Percentiles rank a stretch among this genome's conserved stretches.
Evolutionary conservation across 2,329 filamentous ascomycete genomes (phyloP).

Genomic region (Coniochaeta ligniaria): DNA sequence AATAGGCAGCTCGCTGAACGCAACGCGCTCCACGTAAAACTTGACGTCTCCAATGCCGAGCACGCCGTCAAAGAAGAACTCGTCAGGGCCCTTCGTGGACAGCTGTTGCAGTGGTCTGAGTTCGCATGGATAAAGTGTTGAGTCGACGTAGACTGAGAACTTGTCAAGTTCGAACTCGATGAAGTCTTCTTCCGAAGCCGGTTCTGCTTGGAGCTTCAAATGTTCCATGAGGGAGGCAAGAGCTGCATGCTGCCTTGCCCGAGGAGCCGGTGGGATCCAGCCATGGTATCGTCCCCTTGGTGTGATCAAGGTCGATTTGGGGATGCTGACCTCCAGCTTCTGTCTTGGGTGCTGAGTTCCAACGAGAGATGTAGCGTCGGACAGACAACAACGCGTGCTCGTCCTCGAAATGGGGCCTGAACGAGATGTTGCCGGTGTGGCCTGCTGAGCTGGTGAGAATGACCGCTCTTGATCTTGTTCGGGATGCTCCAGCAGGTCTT

Average conservation of each 20-base stretch:
- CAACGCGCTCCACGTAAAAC: conserved; percentile 47
- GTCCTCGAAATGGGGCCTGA: neutral
- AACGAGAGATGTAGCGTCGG: neutral
- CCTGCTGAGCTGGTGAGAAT: neutral
- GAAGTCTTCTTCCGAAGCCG: conserved; percentile 17
- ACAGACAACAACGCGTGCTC: neutral
- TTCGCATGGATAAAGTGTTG: conserved; percentile 31
- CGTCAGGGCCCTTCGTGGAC: conserved; percentile 25
- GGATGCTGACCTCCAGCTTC: conserved; percentile 8
- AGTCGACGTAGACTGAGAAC: conserved; percentile 50
- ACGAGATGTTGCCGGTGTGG: neutral
- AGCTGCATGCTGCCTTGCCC: conserved; percentile 20
- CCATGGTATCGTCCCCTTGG: conserved; percentile 21
- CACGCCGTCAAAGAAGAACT: conserved; percentile 53
- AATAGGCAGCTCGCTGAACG: conserved; percentile 54
- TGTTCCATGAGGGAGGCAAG: conserved; percentile 20
- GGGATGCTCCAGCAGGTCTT: neutral
- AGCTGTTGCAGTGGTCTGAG: conserved; percentile 50
- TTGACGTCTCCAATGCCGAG: conserved; percentile 34
- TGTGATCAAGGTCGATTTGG: conserved; percentile 15
- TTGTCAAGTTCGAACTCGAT: conserved; percentile 46
- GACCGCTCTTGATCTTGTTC: neutral
- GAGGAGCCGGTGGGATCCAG: conserved; percentile 14
- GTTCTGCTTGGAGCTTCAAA: conserved; percentile 8
- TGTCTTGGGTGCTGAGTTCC: neutral